These are phyloP conservation scores for Chlamydomonas eustigma DNA, from an alignment of 139 green algal genomes.

Conservation along the genomic window DNA sequence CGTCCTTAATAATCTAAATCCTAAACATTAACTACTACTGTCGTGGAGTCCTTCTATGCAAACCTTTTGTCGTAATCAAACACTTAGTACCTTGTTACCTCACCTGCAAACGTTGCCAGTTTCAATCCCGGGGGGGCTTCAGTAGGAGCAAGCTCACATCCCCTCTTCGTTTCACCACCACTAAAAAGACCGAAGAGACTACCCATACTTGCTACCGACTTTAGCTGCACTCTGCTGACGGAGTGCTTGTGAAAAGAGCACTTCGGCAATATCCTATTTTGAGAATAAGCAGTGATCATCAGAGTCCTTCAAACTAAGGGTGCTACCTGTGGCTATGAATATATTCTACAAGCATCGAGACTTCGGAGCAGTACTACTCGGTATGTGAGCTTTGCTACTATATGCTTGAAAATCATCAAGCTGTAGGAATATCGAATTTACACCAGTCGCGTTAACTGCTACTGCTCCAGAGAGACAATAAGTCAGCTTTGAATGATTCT, in stretches of 20 bases:
- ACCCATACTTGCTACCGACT: constrained; percentile 13
- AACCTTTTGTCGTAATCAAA: not conserved
- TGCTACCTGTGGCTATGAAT: no score
- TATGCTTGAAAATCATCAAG: no score
- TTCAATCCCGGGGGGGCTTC: constrained; percentile 6
- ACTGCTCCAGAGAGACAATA: no score
- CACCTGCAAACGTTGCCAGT: constrained; percentile 16
- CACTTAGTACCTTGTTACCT: not conserved
- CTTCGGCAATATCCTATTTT: no score
- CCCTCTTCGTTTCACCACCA: not conserved
- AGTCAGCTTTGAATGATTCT: no score
- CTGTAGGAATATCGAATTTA: no score
- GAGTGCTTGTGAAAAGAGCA: not conserved
- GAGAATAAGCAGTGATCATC: no score
- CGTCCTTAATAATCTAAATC: not conserved
- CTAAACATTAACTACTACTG: not conserved
- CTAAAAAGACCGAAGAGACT: not conserved
- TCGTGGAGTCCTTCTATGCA: not conserved
- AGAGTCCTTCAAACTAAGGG: no score
- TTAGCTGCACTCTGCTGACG: not conserved
- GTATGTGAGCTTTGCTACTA: no score
- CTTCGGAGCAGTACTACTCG: no score
- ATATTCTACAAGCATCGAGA: no score
- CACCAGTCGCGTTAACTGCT: no score
- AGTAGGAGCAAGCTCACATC: constrained; percentile 8